Percentiles rank a stretch among this genome's conserved stretches.
phyloP scores from a whole-genome alignment of 2,329 filamentous ascomycete genomes.

The Xylariomycetidae sp. region DNA sequence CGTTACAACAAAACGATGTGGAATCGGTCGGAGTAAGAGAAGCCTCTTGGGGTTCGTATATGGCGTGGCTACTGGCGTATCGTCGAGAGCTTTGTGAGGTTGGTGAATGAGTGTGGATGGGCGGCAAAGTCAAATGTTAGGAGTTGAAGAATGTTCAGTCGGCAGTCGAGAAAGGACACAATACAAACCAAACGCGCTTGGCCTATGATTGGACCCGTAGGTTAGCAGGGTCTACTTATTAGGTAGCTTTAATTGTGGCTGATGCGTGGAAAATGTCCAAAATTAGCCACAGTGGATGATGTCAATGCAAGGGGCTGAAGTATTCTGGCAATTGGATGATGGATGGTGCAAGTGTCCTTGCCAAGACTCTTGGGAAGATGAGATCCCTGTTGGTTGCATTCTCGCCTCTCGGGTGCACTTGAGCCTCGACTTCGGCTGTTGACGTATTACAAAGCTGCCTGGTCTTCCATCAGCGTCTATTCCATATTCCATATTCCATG shows the following conservation, averaged over 20 bases:
- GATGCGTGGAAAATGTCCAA: background rate
- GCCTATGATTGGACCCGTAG: conserved; percentile 31
- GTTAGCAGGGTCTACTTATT: conserved; percentile 1
- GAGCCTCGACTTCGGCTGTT: no score
- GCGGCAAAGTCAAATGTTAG: conserved; percentile 3
- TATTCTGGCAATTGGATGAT: no score
- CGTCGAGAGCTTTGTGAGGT: conserved; percentile 5
- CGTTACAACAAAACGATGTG: background rate
- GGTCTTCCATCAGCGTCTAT: conserved; percentile 4
- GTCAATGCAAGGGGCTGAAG: conserved; percentile 1
- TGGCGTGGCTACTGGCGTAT: no score
- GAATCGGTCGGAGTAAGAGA: background rate
- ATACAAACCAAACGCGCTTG: conserved; percentile 32
- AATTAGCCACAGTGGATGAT: conserved; percentile 1
- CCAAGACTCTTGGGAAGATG: background rate
- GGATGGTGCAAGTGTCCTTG: no score
- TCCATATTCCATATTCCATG: no score
- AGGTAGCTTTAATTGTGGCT: background rate
- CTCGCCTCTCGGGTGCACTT: no score
- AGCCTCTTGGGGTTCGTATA: conserved; percentile 2
- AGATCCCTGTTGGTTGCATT: background rate
- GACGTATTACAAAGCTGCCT: conserved; percentile 35
- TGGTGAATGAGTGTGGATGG: background rate
- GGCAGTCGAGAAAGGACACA: conserved; percentile 37
- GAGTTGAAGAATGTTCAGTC: conserved; percentile 13